Evolutionary conservation across 2,329 filamentous ascomycete genomes (phyloP), one percentile per base, ranked within the genome.

Genomic region (Colletotrichum gloeosporioides): DNA sequence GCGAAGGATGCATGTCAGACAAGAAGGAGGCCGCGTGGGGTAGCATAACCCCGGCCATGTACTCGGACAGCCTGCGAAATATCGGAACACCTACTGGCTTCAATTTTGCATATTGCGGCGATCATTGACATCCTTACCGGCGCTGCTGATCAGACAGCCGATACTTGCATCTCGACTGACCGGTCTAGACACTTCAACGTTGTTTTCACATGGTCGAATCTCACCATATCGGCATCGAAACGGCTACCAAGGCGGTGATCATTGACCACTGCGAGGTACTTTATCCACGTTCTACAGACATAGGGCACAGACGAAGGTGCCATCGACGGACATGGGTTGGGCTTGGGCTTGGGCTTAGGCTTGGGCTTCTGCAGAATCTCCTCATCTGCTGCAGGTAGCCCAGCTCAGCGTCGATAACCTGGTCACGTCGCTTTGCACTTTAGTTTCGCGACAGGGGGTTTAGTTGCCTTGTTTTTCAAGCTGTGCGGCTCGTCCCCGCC

Each of bases 71-170:
- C 63, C 13, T 59, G 8, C 63, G 10, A 36, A 49, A 57, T 10
- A 29, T 29, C 25, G 63, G 61, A 13, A 67, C 34, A 36, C 65
- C 61, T 8, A 44, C 39, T 10, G 75, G 75, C n/a, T 77, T 75
- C 39, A 63, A 71, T 36, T 77, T 77, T 49, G 75, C 75, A 64
- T 39, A 74, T 31, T 61, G 44, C 59, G 25, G 31, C 32, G 59
- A 65, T 39, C 32, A 53, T 34, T 64, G 44, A 59, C 49, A 18
- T 22, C 32, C 55, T 16, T 15, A 29, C 49, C 32, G 22, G 16
- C 36, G 6, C 29, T 74, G 64, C 10, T 61, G 44, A 22, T 16
- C 29, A 57, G 22, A 68, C 44, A 44, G 69, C 39, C 64, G 27
- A 63, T 3, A 22, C 22, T 31, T 59, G 64, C 64, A 63, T 63